Base-by-base conservation (phyloP, 257 asterid species). In the Henckelia pumila region DNA sequence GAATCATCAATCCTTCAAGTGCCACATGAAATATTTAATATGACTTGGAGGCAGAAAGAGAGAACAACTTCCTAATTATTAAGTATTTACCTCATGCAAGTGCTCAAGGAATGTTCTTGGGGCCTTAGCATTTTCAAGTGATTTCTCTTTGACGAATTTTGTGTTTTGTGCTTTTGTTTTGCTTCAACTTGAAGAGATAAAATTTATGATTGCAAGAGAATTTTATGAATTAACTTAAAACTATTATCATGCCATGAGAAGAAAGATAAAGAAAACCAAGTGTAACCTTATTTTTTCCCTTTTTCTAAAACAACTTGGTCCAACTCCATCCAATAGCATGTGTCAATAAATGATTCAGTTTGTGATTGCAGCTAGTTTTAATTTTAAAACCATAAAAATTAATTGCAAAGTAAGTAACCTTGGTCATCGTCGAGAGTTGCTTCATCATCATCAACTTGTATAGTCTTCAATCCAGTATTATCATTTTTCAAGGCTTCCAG, bases 61-160 rank as follows among this genome's bases (percentile, higher is more conserved):
- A 29, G 59, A 49, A 9, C 63, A 56, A 26, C n/a, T 11, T 57
- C 11, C 13, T 26, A 56, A 57, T 21, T 49, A 17, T 22, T 29
- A 44, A 50, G 65, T 50, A 50, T 62, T 72, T 77, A 93, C 97
- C 91, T 90, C 99, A 47, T 90, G 85, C 89, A 93, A 79, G 80
- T 90, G 95, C 83, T 93, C 97, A 72, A 80, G 77, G 76, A 93
- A 93, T 53, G 97, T 70, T 81, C 92, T 85, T 33, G 98, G 92
- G 10, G 97, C 97, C 82, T 85, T 93, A 23, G 96, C 96, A 80
- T 88, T 88, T 78, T 90, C 99, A 65, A 93, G 85, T 30, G 99
- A 96, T 83, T 84, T 90, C 8, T 95, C 97, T 82, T n/a, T 88
- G 97, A 49, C 97, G 99, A 26, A 97, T 93, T 80, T 88, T 93